Evolutionary conservation across 805 yeast genomes (phyloP), one percentile per base, ranked within the genome.

Genomic region (Saccharomycodes ludwigii): DNA sequence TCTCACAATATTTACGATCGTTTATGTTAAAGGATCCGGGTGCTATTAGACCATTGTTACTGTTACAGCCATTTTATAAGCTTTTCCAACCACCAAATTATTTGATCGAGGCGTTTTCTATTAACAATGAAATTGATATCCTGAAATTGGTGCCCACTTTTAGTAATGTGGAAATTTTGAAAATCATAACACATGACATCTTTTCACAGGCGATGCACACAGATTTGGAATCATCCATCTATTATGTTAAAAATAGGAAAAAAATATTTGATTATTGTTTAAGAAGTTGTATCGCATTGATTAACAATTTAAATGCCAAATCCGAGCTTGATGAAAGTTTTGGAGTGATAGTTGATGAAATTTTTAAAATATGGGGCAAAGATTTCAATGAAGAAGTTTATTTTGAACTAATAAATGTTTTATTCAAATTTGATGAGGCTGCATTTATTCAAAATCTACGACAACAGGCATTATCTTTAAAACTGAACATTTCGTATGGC

Each of bases 71-170:
- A 3, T 59, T 59, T 39, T 48, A 44, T 25, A 43, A 41, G 9
- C 30, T 48, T 6, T 22, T 58, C 8, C 58, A 15, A 12, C 10
- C 58, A 2, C 21, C 50, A 4, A 33, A 36, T 2, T 37, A 46
- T 16, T 33, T 50, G 1, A 34, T 61, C 21, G 59, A 58, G 35
- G 38, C 52, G 6, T 46, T 49, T 18, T 52, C 63, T 0, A 46
- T 58, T 2, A 54, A 46, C 35, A 48, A 52, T 31, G 35, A 36
- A 17, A 22, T 47, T 5, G 47, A 41, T 9, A 14, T 44, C 4
- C 37, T 32, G 3, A 35, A 42, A 7, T 19, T 57, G 4, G 14
- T 42, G 1, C 21, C 31, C 1, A 42, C 36, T 15, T 40, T 41
- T 21, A 37, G 40, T 3, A 21, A 18, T 1, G 21, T 28, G 2